Evolutionary conservation across 768 basidiomycete genomes (phyloP), one percentile per base, ranked within the genome.

Genomic region (Mrakia gelida): DNA sequence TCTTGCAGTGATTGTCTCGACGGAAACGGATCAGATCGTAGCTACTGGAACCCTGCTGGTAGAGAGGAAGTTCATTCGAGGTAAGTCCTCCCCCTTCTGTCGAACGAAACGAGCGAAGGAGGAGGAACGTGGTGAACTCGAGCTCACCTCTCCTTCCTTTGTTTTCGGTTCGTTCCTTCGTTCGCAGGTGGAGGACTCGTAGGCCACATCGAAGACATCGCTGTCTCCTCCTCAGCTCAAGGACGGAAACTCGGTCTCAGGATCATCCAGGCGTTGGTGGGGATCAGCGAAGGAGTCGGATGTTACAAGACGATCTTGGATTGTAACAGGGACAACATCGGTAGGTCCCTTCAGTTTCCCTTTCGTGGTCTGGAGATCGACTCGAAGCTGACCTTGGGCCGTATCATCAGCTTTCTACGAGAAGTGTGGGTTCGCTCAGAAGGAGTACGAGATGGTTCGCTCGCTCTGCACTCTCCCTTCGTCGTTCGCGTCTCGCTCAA

Each of bases 251-350:
- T 99, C 45, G 97, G 97, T 0, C 84, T 92, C 85, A 88, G 91
- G 81, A 87, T 98, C 81, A 94, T 99, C 83, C 88, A 93, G 81
- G 91, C 92, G 7, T 87, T 98, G 81, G 92, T 92, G 2, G 88
- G 87, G 73, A 90, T 98, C 82, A 92, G 93, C 84, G 91, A 95
- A 88, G 86, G 84, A 80, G 85, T 87, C 79, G 90, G 95, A 65
- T 88, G 92, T 85, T 99, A 98, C 86, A 99, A 99, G 90, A 95
- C 95, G 23, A 98, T 99, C 81, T 86, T 99, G 83, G 96, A 99
- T 84, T 99, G 97, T 84, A 93, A 88, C 83, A 90, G 93, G 79
- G 87, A 88, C 75, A 99, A 99, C 81, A 91, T 95, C 80, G 92
- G 96, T 98, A 83, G 85, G 95, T 90, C n/a, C 34, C 28, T 73